Evolutionary conservation across 768 basidiomycete species (phyloP).

Genomic region (Hypholoma sublateritium): DNA sequence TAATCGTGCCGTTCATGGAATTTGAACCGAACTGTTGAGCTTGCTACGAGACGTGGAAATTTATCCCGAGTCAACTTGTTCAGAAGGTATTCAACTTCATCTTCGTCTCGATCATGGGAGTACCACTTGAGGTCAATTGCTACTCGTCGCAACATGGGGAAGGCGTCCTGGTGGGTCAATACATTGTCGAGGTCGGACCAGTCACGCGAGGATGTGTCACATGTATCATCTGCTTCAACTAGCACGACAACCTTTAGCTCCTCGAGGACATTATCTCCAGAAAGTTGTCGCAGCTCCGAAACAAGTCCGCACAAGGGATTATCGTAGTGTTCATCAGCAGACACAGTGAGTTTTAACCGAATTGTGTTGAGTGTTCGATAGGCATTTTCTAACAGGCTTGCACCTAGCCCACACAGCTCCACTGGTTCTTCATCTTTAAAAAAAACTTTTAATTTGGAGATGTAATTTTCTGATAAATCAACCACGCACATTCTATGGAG

Average conservation of each 20-base stretch:
- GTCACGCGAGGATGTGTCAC: neutral
- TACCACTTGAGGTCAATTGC: neutral
- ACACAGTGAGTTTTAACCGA: neutral
- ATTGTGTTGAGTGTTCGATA: neutral
- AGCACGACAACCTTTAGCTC: neutral
- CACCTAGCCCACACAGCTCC: neutral
- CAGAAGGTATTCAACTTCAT: neutral
- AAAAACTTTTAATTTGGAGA: too few relatives aligned
- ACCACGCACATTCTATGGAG: neutral
- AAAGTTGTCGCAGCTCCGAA: neutral
- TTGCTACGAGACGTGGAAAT: neutral
- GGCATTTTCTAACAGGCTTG: neutral
- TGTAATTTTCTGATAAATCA: neutral
- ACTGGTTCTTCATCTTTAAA: too few relatives aligned
- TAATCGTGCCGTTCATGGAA: neutral
- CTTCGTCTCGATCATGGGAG: neutral
- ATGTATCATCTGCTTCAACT: neutral
- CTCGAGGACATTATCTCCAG: neutral
- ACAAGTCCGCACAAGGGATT: neutral
- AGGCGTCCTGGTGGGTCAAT: neutral
- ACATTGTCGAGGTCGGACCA: neutral
- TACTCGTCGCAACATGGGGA: neutral
- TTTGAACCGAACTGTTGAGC: neutral
- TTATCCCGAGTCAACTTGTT: neutral
- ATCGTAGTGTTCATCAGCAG: neutral